Evolutionary conservation across 2,329 filamentous ascomycete genomes (phyloP).

Genomic region (Colletotrichum melonis): DNA sequence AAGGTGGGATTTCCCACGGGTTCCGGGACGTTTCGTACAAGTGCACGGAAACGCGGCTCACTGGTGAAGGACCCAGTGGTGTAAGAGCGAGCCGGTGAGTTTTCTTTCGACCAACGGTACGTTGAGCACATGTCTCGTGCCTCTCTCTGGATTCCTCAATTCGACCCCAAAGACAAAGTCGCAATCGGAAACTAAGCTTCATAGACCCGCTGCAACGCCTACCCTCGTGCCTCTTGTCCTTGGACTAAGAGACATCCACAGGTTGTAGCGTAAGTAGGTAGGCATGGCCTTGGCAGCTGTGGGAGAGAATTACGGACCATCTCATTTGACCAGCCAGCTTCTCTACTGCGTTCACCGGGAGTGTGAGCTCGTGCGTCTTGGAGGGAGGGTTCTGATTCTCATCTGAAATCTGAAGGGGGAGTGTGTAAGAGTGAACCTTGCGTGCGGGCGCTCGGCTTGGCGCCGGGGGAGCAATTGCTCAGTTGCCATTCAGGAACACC

Average conservation of each 20-base stretch:
- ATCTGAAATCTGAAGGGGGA: not conserved
- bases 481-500: conserved; percentile 32
- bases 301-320: conserved; percentile 1
- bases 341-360: too few species aligned
- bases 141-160: conserved; percentile 2
- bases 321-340: conserved; percentile 8
- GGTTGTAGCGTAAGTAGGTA: not conserved
- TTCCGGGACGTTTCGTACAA: not conserved
- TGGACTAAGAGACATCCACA: conserved; percentile 17
- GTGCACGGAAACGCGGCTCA: not conserved
- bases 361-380: not conserved
- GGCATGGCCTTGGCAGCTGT: conserved; percentile 14
- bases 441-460: conserved; percentile 8
- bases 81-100: not conserved
- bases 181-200: conserved; percentile 4
- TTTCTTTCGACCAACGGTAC: conserved; percentile 15
- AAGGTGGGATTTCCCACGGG: not conserved
- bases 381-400: not conserved
- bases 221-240: not conserved
- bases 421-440: not conserved
- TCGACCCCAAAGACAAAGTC: not conserved
- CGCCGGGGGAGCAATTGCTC: conserved; percentile 2
- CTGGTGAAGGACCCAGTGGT: not conserved
- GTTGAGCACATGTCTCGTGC: conserved; percentile 33
- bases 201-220: not conserved